phyloP scores from a whole-genome alignment of 768 basidiomycete species.

The Serendipita vermifera region DNA sequence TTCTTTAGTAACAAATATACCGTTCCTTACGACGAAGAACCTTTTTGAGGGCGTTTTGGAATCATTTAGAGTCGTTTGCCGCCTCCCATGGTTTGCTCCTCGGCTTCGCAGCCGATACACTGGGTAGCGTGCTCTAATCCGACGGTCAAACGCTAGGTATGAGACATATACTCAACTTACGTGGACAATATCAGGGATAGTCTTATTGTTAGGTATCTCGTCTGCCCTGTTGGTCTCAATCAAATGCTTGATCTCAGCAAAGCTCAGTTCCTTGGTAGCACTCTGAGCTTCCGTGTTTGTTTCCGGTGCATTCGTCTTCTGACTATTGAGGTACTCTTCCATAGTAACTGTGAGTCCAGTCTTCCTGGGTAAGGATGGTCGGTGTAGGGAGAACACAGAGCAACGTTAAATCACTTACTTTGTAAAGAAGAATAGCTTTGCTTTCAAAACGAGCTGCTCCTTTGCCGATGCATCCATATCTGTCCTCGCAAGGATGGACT shows the following conservation, averaged over 20 bases:
- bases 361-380: too few relatives aligned
- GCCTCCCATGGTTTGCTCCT: conserved; percentile 65
- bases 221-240: conserved; percentile 61
- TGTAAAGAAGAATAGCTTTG: conserved; percentile 5
- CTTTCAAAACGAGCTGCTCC: background rate
- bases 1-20: too few relatives aligned
- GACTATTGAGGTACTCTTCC: background rate
- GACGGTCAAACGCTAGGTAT: too few relatives aligned
- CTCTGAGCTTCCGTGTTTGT: background rate
- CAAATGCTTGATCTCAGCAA: conserved; percentile 54
- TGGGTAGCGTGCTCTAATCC: conserved; percentile 45
- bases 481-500: too few relatives aligned
- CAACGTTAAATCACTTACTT: too few relatives aligned
- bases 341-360: background rate
- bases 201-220: conserved; percentile 65
- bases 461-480: background rate
- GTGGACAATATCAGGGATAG: conserved; percentile 53
- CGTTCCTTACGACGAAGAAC: too few relatives aligned
- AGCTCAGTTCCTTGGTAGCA: conserved; percentile 40
- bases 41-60: too few relatives aligned
- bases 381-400: too few relatives aligned
- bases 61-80: too few relatives aligned
- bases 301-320: too few relatives aligned
- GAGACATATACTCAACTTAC: conserved; percentile 36
- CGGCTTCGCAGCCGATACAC: conserved; percentile 36